Evolutionary conservation across 192 early-diverging fungal genomes (phyloP), one percentile per base, ranked within the genome.

Genomic region (Podochytrium sp.): DNA sequence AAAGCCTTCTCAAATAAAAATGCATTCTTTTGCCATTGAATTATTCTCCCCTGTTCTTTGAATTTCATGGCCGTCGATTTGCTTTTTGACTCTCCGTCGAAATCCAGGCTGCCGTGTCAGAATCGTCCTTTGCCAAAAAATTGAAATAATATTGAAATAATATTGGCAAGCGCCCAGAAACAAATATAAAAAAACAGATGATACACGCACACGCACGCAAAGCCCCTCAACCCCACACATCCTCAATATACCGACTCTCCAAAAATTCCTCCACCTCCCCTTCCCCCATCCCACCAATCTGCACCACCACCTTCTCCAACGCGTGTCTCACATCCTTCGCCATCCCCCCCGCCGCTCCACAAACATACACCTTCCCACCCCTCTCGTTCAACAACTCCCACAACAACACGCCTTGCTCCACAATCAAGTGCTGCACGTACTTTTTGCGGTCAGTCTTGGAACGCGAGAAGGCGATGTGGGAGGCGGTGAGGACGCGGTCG

Each of bases 361-460:
- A 78, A 18, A 78, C 58, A 50, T 67, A 78, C 25, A 75, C 3
- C 0, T 23, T 0, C 5, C 52, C 76, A 2, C 73, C 58, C 23
- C 27, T 27, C 14, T 76, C 52, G 27, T 66, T 53, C 66, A 61
- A 0, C 30, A 60, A 27, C 38, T 33, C 32, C 73, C 47, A 60
- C 39, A 78, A 34, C 62, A 74, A 41, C 32, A 56, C 66, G 4
- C 50, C 66, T 69, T 69, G 50, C 18, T 69, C 66, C 6, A 84
- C 82, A 20, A 83, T 65, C 2, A 77, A 75, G 33, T 87, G 87
- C 75, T 96, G 95, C 0, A 96, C 93, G 79, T 96, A 96, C 60
- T 78, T 86, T 16, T 41, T 80, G 7, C 49, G 57, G 38, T 84
- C 78, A 30, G 74, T 56, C 5, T 72, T 67, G 30, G 78, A 79